A percentile compares a stretch with the other conserved stretches of the same genome.
phyloP scores from a whole-genome alignment of 2,329 filamentous ascomycete species.

The Nectriaceae sp. region DNA sequence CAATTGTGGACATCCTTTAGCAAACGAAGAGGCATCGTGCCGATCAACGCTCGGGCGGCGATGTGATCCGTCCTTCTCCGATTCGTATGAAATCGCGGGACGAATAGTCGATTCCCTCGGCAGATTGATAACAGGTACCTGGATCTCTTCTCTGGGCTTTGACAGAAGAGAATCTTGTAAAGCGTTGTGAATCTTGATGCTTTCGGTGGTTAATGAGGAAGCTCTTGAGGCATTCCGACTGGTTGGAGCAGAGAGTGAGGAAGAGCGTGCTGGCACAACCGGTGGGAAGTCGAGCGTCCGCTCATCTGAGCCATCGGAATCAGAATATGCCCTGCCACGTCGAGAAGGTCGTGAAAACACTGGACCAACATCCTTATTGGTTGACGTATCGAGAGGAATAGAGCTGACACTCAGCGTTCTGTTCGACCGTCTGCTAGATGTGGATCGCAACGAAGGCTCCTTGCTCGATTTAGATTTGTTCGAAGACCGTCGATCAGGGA shows the following conservation, averaged over 20 bases:
- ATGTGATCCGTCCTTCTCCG: not conserved
- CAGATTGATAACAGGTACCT: conserved; percentile 17
- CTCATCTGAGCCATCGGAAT: conserved; percentile 52
- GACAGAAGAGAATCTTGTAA: conserved; percentile 29
- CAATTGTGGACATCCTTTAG: conserved; percentile 54
- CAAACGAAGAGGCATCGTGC: conserved; percentile 55
- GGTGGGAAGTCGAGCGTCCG: conserved; percentile 64
- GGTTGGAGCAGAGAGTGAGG: conserved; percentile 64
- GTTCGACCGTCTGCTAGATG: conserved; percentile 59
- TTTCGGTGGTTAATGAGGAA: conserved; percentile 60
- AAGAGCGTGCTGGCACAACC: conserved; percentile 56
- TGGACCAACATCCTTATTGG: conserved; percentile 43
- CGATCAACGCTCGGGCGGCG: conserved; percentile 39
- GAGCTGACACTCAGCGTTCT: conserved; percentile 55
- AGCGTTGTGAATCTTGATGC: conserved; percentile 56
- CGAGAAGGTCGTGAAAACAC: conserved; percentile 45
- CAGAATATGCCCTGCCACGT: conserved; percentile 46
- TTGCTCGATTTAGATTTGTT: conserved; percentile 51
- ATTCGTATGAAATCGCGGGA: not conserved
- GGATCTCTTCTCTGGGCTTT: conserved; percentile 12
- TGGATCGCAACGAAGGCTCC: conserved; percentile 60
- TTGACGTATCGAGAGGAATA: conserved; percentile 43
- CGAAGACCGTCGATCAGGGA: conserved; percentile 60
- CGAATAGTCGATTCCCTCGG: conserved; percentile 10
- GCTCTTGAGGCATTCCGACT: conserved; percentile 58